Evolutionary conservation across 441 rosid genomes (phyloP).

Genomic region (Euphorbia corollata): DNA sequence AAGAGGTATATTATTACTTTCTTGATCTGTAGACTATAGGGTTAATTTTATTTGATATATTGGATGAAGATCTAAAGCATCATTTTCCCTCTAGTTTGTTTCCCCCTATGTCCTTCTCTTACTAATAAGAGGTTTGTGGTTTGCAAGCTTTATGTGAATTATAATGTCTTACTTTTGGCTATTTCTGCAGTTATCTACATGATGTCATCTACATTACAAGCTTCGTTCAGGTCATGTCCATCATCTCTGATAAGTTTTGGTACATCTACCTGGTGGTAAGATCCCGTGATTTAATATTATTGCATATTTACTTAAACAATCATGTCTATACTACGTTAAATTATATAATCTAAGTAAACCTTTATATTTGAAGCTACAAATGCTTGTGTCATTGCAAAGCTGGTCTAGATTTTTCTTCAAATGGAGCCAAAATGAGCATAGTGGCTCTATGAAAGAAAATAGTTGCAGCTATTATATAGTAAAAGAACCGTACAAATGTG

Average conservation of each 20-base stretch:
- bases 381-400: not conserved
- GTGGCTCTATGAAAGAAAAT: too few species aligned
- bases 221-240: constrained; percentile 61
- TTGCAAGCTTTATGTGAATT: constrained; percentile 1
- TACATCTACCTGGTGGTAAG: constrained; percentile 67
- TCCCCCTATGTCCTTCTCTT: not conserved
- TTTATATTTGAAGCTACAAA: not conserved
- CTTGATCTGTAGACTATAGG: not conserved
- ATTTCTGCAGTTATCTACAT: constrained; percentile 55
- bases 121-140: not conserved
- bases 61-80: not conserved
- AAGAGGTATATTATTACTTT: not conserved
- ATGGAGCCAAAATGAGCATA: not conserved
- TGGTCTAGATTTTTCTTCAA: not conserved
- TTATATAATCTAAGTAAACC: too few species aligned
- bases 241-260: constrained; percentile 80
- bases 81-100: not conserved
- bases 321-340: not conserved
- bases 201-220: constrained; percentile 73
- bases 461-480: too few species aligned
- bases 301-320: not conserved
- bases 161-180: constrained; percentile 12
- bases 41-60: not conserved
- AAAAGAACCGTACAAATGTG: too few species aligned
- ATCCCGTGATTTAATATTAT: not conserved